Percentiles rank a stretch among this genome's conserved stretches.
These are phyloP conservation scores for Claviceps arundinis DNA, from an alignment of 2,329 filamentous ascomycete species.

Conservation along the genomic window DNA sequence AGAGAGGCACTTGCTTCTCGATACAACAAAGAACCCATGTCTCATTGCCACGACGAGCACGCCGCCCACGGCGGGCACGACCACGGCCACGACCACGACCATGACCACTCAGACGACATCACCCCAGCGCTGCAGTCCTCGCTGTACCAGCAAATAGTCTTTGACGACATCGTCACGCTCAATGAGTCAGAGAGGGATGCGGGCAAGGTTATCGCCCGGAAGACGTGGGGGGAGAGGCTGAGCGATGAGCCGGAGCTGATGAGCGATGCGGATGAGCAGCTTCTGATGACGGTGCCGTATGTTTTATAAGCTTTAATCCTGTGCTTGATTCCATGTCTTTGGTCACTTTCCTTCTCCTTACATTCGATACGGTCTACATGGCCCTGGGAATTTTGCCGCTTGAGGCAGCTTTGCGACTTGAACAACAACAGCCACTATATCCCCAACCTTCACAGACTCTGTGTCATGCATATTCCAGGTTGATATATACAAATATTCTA, in stretches of 20 bases:
- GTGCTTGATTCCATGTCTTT: not conserved
- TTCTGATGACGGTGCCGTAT: conserved; percentile 85
- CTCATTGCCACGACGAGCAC: conserved; percentile 40
- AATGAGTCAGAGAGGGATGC: conserved; percentile 63
- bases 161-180: conserved; percentile 68
- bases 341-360: not conserved
- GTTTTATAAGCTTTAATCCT: conserved; percentile 19
- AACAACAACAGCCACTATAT: no score
- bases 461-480: no score
- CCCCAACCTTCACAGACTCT: no score
- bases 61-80: conserved; percentile 36
- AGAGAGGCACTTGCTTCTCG: not conserved
- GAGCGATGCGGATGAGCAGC: conserved; percentile 82
- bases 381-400: no score
- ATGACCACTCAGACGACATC: conserved; percentile 87
- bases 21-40: conserved; percentile 15
- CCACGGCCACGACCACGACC: conserved; percentile 36
- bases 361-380: no score
- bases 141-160: conserved; percentile 85
- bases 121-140: conserved; percentile 82
- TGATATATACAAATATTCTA: not conserved
- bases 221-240: conserved; percentile 80
- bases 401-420: no score
- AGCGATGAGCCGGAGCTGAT: conserved; percentile 58
- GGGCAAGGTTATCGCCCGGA: conserved; percentile 67